Percentiles rank a stretch among this genome's conserved stretches.
Evolutionary conservation across 2,329 filamentous ascomycete species (phyloP).

Genomic region (Rutstroemia sp.): DNA sequence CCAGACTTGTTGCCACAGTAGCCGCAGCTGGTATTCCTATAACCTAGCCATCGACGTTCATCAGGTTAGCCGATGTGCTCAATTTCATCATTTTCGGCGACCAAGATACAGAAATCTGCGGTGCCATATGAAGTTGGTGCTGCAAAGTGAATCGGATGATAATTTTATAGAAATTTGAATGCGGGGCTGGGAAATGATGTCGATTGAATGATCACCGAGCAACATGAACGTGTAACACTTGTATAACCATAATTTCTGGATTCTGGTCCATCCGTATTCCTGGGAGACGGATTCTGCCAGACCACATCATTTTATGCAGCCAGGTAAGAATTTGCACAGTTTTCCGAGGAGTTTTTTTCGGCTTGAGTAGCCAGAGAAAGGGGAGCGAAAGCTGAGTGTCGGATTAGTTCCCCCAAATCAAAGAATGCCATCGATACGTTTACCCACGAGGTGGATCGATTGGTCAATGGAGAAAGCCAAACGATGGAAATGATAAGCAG

Average conservation of each 20-base stretch:
- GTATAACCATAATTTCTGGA: neutral
- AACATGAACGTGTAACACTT: neutral
- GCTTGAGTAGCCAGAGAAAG: neutral
- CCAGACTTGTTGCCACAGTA: constrained; percentile 26
- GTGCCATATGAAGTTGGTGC: neutral
- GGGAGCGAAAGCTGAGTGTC: neutral
- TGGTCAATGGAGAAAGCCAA: constrained; percentile 8
- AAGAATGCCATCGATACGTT: constrained; percentile 12
- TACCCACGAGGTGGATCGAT: constrained; percentile 14
- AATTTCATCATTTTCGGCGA: neutral
- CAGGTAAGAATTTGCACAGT: neutral
- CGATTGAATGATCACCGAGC: neutral
- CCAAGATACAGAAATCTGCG: constrained; percentile 1
- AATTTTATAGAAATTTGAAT: neutral
- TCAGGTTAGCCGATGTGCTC: constrained; percentile 2
- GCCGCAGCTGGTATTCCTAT: constrained; percentile 25
- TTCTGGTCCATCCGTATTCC: constrained; percentile 2
- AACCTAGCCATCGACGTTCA: constrained; percentile 17
- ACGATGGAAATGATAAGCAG: neutral
- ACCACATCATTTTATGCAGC: neutral
- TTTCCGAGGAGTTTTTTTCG: neutral
- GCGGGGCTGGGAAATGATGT: neutral
- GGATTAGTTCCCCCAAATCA: neutral
- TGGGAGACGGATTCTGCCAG: neutral
- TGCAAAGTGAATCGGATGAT: neutral